Conservation (phyloP, 768 basidiomycete genomes). For the Termitomyces sp. region DNA sequence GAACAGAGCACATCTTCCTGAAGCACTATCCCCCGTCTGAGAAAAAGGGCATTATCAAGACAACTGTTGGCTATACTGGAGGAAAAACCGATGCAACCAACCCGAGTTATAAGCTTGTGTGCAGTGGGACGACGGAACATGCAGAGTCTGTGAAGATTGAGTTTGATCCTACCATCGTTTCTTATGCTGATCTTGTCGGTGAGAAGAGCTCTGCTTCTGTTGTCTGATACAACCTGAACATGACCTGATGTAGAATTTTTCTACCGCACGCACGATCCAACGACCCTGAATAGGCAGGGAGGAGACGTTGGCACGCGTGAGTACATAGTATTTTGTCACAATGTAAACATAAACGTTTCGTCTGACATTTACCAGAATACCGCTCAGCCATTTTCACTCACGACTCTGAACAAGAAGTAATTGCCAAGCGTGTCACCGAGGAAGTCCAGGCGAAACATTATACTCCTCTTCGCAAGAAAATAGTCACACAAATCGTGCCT, state of each 20-base stretch:
- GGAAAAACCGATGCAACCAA: slow-evolving; percentile 47
- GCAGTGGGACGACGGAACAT: slow-evolving; percentile 75
- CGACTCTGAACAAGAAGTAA: slow-evolving; percentile 61
- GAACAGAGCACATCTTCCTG: slow-evolving; percentile 79
- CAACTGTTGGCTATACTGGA: slow-evolving; percentile 77
- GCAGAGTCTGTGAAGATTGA: slow-evolving; percentile 86
- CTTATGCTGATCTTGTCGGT: slow-evolving; percentile 86
- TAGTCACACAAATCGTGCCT: slow-evolving; percentile 70
- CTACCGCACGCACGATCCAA: slow-evolving; percentile 92
- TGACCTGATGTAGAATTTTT: slow-evolving; percentile 59
- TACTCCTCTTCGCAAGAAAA: slow-evolving; percentile 61
- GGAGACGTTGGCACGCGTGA: slow-evolving; percentile 71
- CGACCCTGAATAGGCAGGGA: slow-evolving; percentile 76
- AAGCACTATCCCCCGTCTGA: slow-evolving; percentile 69
- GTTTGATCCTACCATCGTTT: slow-evolving; percentile 74
- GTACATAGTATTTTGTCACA: slow-evolving; percentile 21
- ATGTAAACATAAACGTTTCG: background rate
- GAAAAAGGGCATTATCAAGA: slow-evolving; percentile 71
- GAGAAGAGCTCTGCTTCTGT: slow-evolving; percentile 22
- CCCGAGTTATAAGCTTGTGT: slow-evolving; percentile 73
- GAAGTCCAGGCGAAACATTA: slow-evolving; percentile 86
- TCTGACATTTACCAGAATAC: slow-evolving; percentile 57
- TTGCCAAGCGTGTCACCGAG: slow-evolving; percentile 71
- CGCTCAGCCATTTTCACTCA: slow-evolving; percentile 89
- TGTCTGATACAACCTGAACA: background rate